These are phyloP conservation scores for Diospyros lotus DNA, from an alignment of 148 eudicot genomes.

Conservation along the genomic window DNA sequence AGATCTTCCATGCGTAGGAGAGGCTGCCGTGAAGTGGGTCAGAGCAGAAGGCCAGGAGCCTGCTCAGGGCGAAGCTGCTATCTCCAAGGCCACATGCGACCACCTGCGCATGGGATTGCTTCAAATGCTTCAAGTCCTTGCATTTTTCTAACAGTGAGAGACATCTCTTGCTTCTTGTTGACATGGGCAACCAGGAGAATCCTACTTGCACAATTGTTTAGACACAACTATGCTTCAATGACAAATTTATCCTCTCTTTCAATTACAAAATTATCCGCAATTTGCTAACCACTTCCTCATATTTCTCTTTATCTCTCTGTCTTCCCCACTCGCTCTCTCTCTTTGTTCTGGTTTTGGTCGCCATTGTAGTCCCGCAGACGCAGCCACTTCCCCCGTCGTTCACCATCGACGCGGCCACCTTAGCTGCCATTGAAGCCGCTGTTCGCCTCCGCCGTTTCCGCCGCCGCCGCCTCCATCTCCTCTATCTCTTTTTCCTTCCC, in stretches of 20 bases:
- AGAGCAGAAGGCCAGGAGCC: slow-evolving; percentile 38
- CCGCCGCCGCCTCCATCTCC: no score
- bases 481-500: no score
- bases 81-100: slow-evolving; percentile 32
- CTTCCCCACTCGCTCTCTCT: not conserved
- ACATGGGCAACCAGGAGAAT: slow-evolving; percentile 15
- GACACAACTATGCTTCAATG: no score
- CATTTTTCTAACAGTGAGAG: slow-evolving; percentile 29
- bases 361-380: no score
- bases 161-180: slow-evolving; percentile 20
- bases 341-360: no score
- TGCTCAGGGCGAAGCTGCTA: slow-evolving; percentile 31
- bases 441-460: no score
- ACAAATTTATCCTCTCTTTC: no score
- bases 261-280: no score
- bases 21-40: slow-evolving; percentile 21
- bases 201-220: no score
- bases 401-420: no score
- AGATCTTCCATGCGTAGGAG: slow-evolving; percentile 26
- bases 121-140: slow-evolving; percentile 22
- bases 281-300: not conserved
- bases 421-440: no score
- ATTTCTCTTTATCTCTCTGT: not conserved
- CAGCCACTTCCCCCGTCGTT: no score
- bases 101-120: slow-evolving; percentile 26